Percentiles rank a stretch among this genome's conserved stretches.
These are phyloP conservation scores for Sorghum bicolor DNA, from an alignment of 176 grass and related monocot species.

Conservation along the genomic window Sorghum_bicolor_NCBIv3 NC_012874.2:66080001-66080500, in stretches of 20 bases:
- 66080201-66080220: neutral
- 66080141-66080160: neutral
- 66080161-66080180: neutral
- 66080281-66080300: neutral
- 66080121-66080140: neutral
- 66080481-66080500: neutral
- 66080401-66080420: slow-evolving; percentile 1
- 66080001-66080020: neutral
- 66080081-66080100: neutral
- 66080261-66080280: slow-evolving; percentile 18
- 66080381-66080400: neutral
- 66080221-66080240: neutral
- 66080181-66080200: neutral
- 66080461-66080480: neutral
- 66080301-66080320: neutral
- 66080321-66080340: neutral
- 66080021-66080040: neutral
- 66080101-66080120: neutral
- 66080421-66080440: neutral
- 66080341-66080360: neutral
- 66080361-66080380: neutral
- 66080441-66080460: neutral
- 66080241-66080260: neutral
- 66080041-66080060: neutral
- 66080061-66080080: neutral